A percentile compares a stretch with the other conserved stretches of the same genome.
Evolutionary conservation across 768 basidiomycete species (phyloP).

Genomic region (Rhodotorula graminis): DNA sequence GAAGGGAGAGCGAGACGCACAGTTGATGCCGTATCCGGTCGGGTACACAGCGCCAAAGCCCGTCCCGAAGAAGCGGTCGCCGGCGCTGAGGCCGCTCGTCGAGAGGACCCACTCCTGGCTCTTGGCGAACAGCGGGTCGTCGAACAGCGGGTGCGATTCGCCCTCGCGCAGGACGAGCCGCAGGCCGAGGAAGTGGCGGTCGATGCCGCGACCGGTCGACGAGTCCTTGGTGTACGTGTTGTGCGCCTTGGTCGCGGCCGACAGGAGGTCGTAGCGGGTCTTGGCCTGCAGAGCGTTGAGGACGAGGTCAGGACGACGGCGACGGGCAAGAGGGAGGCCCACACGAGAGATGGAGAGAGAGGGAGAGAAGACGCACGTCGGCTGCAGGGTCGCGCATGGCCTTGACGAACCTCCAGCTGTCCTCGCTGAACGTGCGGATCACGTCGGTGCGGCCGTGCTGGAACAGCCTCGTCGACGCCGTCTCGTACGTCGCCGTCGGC

Average conservation of each 20-base stretch:
- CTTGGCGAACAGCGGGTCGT: constrained; percentile 67
- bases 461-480: constrained; percentile 80
- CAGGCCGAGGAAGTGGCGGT: constrained; percentile 84
- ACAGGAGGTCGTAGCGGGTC: constrained; percentile 55
- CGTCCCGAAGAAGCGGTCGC: constrained; percentile 78
- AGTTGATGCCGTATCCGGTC: constrained; percentile 92
- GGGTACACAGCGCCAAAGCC: constrained; percentile 78
- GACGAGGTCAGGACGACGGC: neutral
- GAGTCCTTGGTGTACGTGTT: constrained; percentile 68
- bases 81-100: constrained; percentile 83
- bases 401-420: constrained; percentile 71
- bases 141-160: constrained; percentile 63
- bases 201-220: constrained; percentile 74
- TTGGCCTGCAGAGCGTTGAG: constrained; percentile 43
- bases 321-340: no score
- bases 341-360: no score
- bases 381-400: constrained; percentile 58
- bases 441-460: constrained; percentile 84
- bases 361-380: constrained; percentile 26
- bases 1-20: constrained; percentile 48
- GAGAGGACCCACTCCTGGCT: constrained; percentile 82
- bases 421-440: constrained; percentile 66
- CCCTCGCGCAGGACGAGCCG: constrained; percentile 59
- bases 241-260: constrained; percentile 66
- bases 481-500: constrained; percentile 89